Conservation (phyloP, 2,329 filamentous ascomycete species). For the Pseudopithomyces maydicus region DNA sequence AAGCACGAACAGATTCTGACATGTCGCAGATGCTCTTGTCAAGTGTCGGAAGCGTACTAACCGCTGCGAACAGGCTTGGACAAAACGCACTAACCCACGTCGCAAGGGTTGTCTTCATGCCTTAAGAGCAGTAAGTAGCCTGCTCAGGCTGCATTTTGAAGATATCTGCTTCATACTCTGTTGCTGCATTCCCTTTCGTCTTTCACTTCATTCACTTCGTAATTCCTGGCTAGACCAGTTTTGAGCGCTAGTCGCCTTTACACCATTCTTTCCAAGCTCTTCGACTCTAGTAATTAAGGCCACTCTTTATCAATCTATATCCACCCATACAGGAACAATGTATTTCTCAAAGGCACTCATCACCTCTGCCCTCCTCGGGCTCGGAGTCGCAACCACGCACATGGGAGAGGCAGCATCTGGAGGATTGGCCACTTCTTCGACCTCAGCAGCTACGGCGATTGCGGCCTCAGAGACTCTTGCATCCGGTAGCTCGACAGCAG, state of each 20-base stretch:
- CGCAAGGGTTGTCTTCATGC: conserved; percentile 36
- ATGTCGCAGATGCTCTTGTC: conserved; percentile 38
- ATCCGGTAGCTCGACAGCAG: conserved; percentile 5
- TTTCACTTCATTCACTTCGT: conserved; percentile 38
- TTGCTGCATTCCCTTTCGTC: conserved; percentile 37
- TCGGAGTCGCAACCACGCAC: conserved; percentile 31
- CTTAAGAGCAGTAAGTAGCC: conserved; percentile 43
- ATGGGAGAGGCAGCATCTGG: conserved; percentile 10
- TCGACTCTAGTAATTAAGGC: conserved; percentile 32
- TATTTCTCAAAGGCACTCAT: conserved; percentile 41
- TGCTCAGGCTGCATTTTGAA: conserved; percentile 39
- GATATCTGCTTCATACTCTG: conserved; percentile 35
- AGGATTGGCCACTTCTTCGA: conserved; percentile 4
- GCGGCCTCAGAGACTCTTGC: conserved; percentile 26
- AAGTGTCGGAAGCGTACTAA: conserved; percentile 40
- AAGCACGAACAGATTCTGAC: conserved; percentile 44
- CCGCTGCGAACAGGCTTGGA: conserved; percentile 30
- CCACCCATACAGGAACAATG: conserved; percentile 30
- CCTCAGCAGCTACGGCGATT: conserved; percentile 15
- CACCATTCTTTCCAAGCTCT: conserved; percentile 29
- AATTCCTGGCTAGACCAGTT: conserved; percentile 47
- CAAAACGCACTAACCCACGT: conserved; percentile 31
- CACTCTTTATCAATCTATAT: conserved; percentile 20
- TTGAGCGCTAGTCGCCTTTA: conserved; percentile 46
- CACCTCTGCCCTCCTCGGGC: conserved; percentile 36